These are phyloP conservation scores for Pezicula carpinea DNA, from an alignment of 2,329 filamentous ascomycete species.

Conservation along the genomic window DNA sequence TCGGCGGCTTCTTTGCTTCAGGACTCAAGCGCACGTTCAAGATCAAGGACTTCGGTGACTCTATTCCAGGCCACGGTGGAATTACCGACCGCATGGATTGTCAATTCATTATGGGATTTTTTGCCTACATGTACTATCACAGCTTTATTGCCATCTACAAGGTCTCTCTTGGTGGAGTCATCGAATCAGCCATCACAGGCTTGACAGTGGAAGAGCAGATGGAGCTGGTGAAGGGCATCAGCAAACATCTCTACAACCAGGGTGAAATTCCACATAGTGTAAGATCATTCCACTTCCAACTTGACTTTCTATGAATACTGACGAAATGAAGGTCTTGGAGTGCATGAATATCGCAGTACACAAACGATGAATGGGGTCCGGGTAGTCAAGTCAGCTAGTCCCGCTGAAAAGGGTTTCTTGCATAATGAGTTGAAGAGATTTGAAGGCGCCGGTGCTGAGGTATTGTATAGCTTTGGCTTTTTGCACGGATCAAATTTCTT, in stretches of 20 bases:
- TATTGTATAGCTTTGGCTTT: too few relatives aligned
- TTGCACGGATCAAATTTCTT: too few relatives aligned
- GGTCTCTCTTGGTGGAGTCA: slow-evolving; percentile 76
- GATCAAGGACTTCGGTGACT: slow-evolving; percentile 99
- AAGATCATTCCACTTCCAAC: slow-evolving; percentile 8
- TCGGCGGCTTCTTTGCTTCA: slow-evolving; percentile 97
- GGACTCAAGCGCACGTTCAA: slow-evolving; percentile 98
- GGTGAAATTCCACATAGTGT: slow-evolving; percentile 35
- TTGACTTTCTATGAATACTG: background rate
- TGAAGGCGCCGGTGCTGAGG: too few relatives aligned
- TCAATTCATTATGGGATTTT: slow-evolving; percentile 99
- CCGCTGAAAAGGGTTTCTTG: too few relatives aligned
- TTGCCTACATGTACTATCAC: slow-evolving; percentile 97
- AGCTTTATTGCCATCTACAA: slow-evolving; percentile 92
- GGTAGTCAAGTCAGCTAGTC: background rate
- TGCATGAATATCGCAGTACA: slow-evolving; percentile 2
- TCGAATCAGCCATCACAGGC: slow-evolving; percentile 90
- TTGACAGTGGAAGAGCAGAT: slow-evolving; percentile 83
- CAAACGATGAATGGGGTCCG: background rate
- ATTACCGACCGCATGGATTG: slow-evolving; percentile 99
- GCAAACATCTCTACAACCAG: slow-evolving; percentile 61
- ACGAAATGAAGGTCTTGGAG: background rate
- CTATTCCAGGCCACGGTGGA: slow-evolving; percentile 93
- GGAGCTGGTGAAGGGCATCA: slow-evolving; percentile 66
- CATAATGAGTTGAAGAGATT: too few relatives aligned